Conservation (phyloP, 2,329 filamentous ascomycete genomes). For the Paraphoma sp. region DNA sequence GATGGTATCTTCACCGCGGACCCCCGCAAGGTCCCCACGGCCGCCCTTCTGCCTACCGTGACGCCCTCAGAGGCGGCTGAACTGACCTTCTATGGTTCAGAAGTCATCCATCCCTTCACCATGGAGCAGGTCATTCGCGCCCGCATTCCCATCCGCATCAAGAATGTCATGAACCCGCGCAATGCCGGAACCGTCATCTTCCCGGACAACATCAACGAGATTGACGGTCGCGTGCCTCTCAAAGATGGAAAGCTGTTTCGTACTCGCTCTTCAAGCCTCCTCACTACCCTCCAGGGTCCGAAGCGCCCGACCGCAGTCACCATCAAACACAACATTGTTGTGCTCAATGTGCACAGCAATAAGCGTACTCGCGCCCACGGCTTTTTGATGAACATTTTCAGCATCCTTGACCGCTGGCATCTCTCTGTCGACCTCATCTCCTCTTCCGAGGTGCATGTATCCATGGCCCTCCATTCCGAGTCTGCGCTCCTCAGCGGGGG, state of each 20-base stretch:
- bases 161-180: constrained; percentile 85
- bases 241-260: constrained; percentile 64
- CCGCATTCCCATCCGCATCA: constrained; percentile 83
- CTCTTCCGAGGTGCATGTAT: constrained; percentile 95
- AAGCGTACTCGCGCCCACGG: constrained; percentile 95
- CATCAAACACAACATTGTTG: constrained; percentile 95
- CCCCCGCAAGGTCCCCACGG: constrained; percentile 86
- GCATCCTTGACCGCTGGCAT: constrained; percentile 83
- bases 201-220: constrained; percentile 70
- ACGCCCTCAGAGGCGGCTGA: constrained; percentile 93
- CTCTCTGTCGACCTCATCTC: constrained; percentile 96
- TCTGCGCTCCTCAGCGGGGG: constrained; percentile 59
- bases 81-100: constrained; percentile 74
- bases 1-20: constrained; percentile 90
- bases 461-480: constrained; percentile 91
- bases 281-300: constrained; percentile 54
- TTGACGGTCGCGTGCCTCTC: constrained; percentile 61
- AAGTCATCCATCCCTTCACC: constrained; percentile 96
- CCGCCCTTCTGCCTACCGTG: constrained; percentile 81
- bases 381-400: constrained; percentile 94
- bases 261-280: constrained; percentile 53
- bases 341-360: constrained; percentile 98
- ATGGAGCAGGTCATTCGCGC: constrained; percentile 88
- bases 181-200: constrained; percentile 82
- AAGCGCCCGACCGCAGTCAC: constrained; percentile 74